Percentiles rank a stretch among this genome's conserved stretches.
Evolutionary conservation across 73 alveolate species (phyloP).

Genomic region (Paramecium caudatum): DNA sequence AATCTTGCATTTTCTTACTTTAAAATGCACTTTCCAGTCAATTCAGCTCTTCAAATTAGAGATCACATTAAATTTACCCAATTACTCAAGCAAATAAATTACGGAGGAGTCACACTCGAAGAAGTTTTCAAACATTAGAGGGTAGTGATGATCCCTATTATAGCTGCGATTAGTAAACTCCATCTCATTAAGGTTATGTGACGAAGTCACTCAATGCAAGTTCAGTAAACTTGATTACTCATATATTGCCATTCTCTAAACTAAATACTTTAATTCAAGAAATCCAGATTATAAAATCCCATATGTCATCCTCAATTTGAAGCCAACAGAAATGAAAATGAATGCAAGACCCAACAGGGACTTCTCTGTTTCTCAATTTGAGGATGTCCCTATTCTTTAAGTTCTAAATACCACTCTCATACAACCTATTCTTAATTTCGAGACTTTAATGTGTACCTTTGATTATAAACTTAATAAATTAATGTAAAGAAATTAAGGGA

Average conservation of each 20-base stretch:
- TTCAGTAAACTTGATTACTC: neutral
- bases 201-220: no score
- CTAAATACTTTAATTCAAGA: neutral
- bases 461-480: conserved; percentile 27
- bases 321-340: conserved; percentile 9
- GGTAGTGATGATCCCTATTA: conserved; percentile 20
- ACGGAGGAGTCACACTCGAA: conserved; percentile 44
- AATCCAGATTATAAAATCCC: conserved; percentile 29
- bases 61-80: conserved; percentile 18
- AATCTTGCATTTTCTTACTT: conserved; percentile 24
- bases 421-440: conserved; percentile 26
- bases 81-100: conserved; percentile 14
- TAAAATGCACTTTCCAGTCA: conserved; percentile 44
- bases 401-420: neutral
- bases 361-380: neutral
- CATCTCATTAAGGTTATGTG: neutral
- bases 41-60: conserved; percentile 18
- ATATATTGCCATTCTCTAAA: neutral
- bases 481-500: conserved; percentile 34
- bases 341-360: conserved; percentile 19
- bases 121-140: conserved; percentile 45
- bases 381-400: conserved; percentile 28
- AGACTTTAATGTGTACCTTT: neutral
- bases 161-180: conserved; percentile 35
- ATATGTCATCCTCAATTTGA: conserved; percentile 7